A percentile compares a stretch with the other conserved stretches of the same genome.
phyloP scores from a whole-genome alignment of 164 flowering plant genomes.

The Chimonanthus praecox region DNA sequence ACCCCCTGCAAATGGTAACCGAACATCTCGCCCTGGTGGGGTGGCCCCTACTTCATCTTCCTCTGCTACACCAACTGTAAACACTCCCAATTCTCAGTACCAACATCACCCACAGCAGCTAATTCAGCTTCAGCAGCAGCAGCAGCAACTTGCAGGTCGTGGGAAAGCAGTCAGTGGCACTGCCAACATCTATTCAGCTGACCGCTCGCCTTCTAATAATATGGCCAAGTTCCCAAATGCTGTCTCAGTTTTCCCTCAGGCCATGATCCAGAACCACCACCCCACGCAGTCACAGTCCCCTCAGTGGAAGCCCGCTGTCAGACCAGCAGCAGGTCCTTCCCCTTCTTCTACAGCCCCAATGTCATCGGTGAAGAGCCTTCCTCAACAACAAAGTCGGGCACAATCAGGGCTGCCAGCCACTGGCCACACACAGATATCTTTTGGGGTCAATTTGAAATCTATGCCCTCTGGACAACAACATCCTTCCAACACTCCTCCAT shows the following conservation, averaged over 20 bases:
- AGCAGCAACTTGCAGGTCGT: constrained; percentile 42
- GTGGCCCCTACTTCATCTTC: constrained; percentile 14
- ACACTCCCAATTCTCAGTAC: constrained; percentile 26
- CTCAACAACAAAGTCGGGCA: constrained; percentile 53
- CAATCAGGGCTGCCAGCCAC: constrained; percentile 26
- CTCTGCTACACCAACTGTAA: constrained; percentile 10
- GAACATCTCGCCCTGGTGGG: constrained; percentile 25
- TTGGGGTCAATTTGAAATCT: constrained; percentile 53
- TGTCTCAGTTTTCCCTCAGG: constrained; percentile 51
- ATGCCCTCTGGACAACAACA: constrained; percentile 31
- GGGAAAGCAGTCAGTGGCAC: constrained; percentile 44
- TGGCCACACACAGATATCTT: constrained; percentile 68
- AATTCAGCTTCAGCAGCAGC: constrained; percentile 13
- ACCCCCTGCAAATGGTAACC: constrained; percentile 21
- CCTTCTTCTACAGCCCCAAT: constrained; percentile 36
- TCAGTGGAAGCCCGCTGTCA: constrained; percentile 65
- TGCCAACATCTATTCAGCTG: constrained; percentile 50
- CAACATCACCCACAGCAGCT: constrained; percentile 28
- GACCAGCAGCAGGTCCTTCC: constrained; percentile 30
- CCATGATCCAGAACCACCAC: constrained; percentile 40
- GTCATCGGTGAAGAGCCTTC: constrained; percentile 47
- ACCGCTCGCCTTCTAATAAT: constrained; percentile 26
- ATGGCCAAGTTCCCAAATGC: constrained; percentile 56
- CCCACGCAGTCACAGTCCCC: constrained; percentile 46
- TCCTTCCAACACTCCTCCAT: constrained; percentile 28